A percentile compares a stretch with the other conserved stretches of the same genome.
Evolutionary conservation across 2,329 filamentous ascomycete species (phyloP).

Genomic region (Alternaria gansuensis): DNA sequence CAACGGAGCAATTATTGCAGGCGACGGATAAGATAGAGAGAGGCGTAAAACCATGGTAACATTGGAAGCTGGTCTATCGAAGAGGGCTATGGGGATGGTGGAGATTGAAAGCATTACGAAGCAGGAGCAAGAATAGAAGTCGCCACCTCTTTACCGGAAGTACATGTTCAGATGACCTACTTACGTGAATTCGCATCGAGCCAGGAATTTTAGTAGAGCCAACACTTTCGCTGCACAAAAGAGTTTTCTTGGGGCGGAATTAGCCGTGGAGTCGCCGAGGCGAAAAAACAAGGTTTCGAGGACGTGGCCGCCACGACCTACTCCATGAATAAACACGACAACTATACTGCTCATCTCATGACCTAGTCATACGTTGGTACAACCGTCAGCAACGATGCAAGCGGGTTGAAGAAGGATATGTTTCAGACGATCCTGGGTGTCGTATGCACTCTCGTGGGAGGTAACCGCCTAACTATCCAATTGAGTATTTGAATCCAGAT

Average conservation of each 20-base stretch:
- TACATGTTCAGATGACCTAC: not conserved
- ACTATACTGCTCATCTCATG: not conserved
- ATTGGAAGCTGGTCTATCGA: not conserved
- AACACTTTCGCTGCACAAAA: not conserved
- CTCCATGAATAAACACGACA: not conserved
- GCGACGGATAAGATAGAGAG: not conserved
- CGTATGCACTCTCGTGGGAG: not conserved
- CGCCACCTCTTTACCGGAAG: not conserved
- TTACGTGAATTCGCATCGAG: not conserved
- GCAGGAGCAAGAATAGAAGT: not conserved
- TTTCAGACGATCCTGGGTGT: not conserved
- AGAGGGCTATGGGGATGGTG: not conserved
- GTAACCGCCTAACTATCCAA: not conserved
- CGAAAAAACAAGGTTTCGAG: not conserved
- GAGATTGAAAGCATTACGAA: not conserved
- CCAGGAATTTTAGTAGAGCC: not conserved
- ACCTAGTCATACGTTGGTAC: not conserved
- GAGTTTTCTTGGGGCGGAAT: not conserved
- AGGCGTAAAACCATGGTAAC: not conserved
- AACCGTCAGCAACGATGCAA: not conserved
- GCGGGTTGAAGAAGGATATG: not conserved
- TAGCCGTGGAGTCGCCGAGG: not conserved
- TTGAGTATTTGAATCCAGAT: not conserved
- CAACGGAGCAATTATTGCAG: not conserved
- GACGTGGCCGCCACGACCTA: not conserved